Base-by-base conservation (phyloP, 1,139 yeast genomes). In the Suhomyces atakaporum region DNA sequence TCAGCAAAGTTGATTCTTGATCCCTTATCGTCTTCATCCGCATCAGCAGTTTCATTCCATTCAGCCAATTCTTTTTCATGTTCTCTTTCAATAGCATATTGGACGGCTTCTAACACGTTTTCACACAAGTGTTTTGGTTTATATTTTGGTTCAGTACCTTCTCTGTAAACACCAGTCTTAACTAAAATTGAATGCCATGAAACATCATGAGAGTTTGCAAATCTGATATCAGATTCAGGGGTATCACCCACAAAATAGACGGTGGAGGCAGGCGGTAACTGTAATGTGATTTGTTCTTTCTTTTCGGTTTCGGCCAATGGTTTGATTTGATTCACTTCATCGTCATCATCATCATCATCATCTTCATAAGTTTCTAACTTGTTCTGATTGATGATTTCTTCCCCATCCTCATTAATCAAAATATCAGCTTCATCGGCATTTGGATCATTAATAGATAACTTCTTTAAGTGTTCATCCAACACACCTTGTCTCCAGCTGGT, bases 221-320 rank as follows among this genome's bases (percentile, higher is more conserved):
- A 86, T 56, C 94, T 72, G 46, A 86, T 85, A 61, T 86, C 95
- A 4, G 90, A 82, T 60, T 85, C 95, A 11, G 95, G 95, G n/a
- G 95, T 86, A 58, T 86, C 95, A 49, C 95, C 95, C 32, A 86
- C 94, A 66, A 86, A 86, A 60, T 85, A 86, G 13, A 85, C 94
- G 0, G 92, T 84, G 5, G 88, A 81, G 2, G 92, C 89, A 9
- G 90, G 89, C 9, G 94, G 94, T 45, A 84, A 67, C 45, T 81
- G 81, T 49, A 79, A 66, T 21, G 70, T 66, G 43, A 71, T 70
- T 40, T 67, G 53, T 21, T 69, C 74, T 31, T 54, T 53, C 39
- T 58, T 61, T 26, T 56, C 60, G 26, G 53, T 58, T 25, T 55
- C 61, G 9, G 62, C 58, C 38, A 63, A 53, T 29, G 54, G 62